Percentiles rank a stretch among this genome's conserved stretches.
Evolutionary conservation across 2,329 filamentous ascomycete genomes (phyloP).

Genomic region (Diaporthe ilicicola): DNA sequence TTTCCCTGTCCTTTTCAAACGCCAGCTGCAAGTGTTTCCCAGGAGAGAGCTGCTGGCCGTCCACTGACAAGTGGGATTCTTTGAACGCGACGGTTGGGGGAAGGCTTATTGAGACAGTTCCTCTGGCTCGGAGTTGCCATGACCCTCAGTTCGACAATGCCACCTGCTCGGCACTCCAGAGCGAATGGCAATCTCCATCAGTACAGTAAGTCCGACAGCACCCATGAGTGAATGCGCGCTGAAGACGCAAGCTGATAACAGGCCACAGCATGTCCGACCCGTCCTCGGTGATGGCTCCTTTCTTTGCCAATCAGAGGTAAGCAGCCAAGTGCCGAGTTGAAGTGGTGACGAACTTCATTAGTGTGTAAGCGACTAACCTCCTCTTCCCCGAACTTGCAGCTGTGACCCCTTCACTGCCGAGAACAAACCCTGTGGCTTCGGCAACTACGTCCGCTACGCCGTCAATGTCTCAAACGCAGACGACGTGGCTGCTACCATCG

Average conservation of each 20-base stretch:
- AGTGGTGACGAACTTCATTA: background rate
- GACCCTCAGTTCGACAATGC: constrained; percentile 24
- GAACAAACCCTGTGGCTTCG: constrained; percentile 44
- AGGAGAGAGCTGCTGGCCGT: constrained; percentile 20
- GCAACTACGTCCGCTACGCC: constrained; percentile 31
- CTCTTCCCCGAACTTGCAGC: background rate
- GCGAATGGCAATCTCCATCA: constrained; percentile 7
- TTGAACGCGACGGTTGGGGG: constrained; percentile 24
- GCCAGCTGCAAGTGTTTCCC: constrained; percentile 24
- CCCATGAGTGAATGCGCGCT: no score
- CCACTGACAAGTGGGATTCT: background rate
- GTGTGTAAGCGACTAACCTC: background rate
- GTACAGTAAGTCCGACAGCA: constrained; percentile 11
- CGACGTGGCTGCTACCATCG: constrained; percentile 1
- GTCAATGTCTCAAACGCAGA: constrained; percentile 29
- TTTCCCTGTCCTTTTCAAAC: background rate
- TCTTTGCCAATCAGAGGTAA: constrained; percentile 36
- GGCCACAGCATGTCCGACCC: constrained; percentile 28
- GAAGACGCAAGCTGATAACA: constrained; percentile 1
- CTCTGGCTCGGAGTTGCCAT: constrained; percentile 16
- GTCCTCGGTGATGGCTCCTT: constrained; percentile 42
- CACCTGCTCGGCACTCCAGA: constrained; percentile 15
- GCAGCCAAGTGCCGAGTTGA: background rate
- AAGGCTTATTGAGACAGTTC: constrained; percentile 21
- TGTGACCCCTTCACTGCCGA: constrained; percentile 33